Evolutionary conservation across 176 grass and related monocot genomes (phyloP).

Genomic region (Urochloa ruziziensis): DNA sequence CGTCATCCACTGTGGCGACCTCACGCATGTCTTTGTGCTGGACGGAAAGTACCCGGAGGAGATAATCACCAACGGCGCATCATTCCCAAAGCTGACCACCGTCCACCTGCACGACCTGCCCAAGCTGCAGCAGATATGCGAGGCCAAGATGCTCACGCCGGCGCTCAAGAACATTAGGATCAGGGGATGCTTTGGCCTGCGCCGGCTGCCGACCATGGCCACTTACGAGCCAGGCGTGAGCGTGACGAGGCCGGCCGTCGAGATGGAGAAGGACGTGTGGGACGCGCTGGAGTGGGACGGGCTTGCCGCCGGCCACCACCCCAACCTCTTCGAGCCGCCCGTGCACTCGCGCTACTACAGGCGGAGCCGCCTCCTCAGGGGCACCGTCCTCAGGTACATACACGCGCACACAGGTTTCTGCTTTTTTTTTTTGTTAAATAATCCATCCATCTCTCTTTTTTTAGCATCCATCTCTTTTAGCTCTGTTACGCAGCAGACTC

Average conservation of each 20-base stretch:
- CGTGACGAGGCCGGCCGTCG: not conserved
- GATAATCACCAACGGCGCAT: rapidly evolving
- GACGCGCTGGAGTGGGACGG: conserved; percentile 15
- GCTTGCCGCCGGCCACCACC: not conserved
- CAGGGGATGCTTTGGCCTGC: conserved; percentile 1
- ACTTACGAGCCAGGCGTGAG: rapidly evolving
- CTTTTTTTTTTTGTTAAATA: no score
- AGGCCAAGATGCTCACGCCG: no score
- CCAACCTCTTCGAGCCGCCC: not conserved
- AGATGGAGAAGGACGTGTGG: conserved; percentile 34
- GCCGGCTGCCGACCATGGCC: not conserved
- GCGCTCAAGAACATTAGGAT: conserved; percentile 8
- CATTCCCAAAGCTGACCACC: not conserved
- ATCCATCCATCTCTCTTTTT: no score
- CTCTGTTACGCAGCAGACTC: no score
- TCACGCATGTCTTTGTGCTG: not conserved
- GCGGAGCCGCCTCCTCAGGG: no score
- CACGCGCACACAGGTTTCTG: no score
- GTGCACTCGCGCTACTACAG: conserved; percentile 8
- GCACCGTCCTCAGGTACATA: no score
- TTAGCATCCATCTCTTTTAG: no score
- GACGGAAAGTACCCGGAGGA: rapidly evolving
- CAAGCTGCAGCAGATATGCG: not conserved
- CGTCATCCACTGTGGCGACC: conserved; percentile 30
- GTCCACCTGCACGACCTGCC: conserved; percentile 17